Evolutionary conservation across 441 rosid species (phyloP).

Genomic region (Arabidopsis lyrata): DNA sequence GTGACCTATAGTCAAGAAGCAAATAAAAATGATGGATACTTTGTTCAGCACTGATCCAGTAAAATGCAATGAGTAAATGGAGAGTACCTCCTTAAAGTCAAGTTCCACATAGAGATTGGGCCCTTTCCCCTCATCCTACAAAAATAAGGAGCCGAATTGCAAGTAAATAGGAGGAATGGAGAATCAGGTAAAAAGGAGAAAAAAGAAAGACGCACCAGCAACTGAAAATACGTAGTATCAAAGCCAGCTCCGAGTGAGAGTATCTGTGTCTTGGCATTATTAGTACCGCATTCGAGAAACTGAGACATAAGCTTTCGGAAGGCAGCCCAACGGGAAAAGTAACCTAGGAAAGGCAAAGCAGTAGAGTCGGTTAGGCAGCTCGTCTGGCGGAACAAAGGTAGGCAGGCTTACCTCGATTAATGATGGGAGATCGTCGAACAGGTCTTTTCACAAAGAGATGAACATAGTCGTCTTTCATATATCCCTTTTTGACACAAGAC

Average conservation of each 20-base stretch:
- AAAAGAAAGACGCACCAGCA: slow-evolving; percentile 62
- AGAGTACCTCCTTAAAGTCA: slow-evolving; percentile 90
- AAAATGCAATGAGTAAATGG: slow-evolving; percentile 31
- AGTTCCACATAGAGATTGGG: slow-evolving; percentile 94
- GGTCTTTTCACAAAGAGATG: slow-evolving; percentile 86
- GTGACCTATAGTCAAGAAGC: slow-evolving; percentile 66
- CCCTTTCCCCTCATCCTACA: slow-evolving; percentile 85
- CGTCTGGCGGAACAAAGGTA: too few relatives aligned
- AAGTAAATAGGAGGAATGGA: background rate
- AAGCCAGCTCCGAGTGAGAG: slow-evolving; percentile 97
- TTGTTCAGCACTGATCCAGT: slow-evolving; percentile 14
- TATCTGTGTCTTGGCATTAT: slow-evolving; percentile 70
- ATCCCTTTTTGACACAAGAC: slow-evolving; percentile 89
- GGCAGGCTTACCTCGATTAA: slow-evolving; percentile 67
- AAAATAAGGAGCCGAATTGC: too few relatives aligned
- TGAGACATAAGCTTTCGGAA: slow-evolving; percentile 79
- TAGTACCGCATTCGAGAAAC: slow-evolving; percentile 66
- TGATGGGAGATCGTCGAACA: slow-evolving; percentile 91
- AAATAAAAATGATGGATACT: slow-evolving; percentile 21
- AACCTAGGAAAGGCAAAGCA: slow-evolving; percentile 56
- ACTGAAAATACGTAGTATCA: slow-evolving; percentile 88
- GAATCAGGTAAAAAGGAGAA: background rate
- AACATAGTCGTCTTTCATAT: slow-evolving; percentile 88
- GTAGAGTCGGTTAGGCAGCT: too few relatives aligned
- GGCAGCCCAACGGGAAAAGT: slow-evolving; percentile 98